phyloP scores from a whole-genome alignment of 1,284 basidiomycete genomes.

The Cerioporus squamosus region DNA sequence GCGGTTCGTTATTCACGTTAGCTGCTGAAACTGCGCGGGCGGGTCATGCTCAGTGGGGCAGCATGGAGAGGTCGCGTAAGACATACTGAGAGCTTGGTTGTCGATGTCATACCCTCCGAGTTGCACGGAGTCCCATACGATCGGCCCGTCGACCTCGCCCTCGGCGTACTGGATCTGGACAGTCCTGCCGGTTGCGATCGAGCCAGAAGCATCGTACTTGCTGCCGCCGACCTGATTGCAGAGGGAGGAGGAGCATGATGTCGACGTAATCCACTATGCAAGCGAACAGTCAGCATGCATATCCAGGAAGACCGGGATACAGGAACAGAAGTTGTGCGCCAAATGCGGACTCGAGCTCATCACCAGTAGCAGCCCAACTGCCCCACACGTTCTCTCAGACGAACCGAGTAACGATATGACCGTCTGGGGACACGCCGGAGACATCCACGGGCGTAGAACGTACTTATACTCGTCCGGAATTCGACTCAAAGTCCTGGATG shows the following conservation, averaged over 20 bases:
- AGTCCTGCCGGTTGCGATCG: constrained; percentile 41
- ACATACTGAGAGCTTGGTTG: constrained; percentile 65
- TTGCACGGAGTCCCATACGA: constrained; percentile 67
- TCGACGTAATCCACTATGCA: constrained; percentile 54
- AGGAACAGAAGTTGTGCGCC: too few relatives aligned
- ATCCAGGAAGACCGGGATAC: too few relatives aligned
- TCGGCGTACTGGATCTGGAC: constrained; percentile 62
- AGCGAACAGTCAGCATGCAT: background rate
- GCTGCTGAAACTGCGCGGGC: constrained; percentile 53
- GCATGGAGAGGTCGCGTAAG: background rate
- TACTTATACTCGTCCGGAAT: too few relatives aligned
- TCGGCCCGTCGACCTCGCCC: constrained; percentile 59
- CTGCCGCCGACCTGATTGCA: constrained; percentile 49
- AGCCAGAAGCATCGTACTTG: constrained; percentile 56
- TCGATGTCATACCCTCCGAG: constrained; percentile 62
- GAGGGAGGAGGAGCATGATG: constrained; percentile 50
- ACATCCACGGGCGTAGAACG: too few relatives aligned
- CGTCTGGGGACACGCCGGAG: too few relatives aligned
- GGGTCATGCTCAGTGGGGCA: background rate
- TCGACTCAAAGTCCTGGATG: too few relatives aligned
- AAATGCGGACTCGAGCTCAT: too few relatives aligned
- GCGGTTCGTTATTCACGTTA: constrained; percentile 55
- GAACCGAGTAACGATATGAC: too few relatives aligned
- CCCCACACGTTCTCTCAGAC: too few relatives aligned
- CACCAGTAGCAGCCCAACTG: too few relatives aligned